Conservation (phyloP, 75 land plant species). For the Ceratopteris richardii region DNA sequence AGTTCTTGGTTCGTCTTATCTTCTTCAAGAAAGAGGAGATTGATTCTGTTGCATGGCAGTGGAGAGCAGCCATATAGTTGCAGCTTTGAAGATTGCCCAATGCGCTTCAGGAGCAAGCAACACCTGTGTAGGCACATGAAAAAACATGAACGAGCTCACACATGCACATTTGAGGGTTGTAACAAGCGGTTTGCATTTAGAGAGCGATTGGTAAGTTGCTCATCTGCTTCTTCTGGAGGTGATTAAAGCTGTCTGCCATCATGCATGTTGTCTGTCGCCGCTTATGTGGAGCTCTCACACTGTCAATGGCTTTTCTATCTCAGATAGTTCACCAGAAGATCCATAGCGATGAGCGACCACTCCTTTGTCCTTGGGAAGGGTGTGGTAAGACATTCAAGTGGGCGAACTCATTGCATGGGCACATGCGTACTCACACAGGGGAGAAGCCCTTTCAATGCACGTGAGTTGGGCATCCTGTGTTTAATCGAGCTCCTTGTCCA, state of each 20-base stretch:
- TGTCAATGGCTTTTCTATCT: neutral
- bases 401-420: conserved; percentile 30
- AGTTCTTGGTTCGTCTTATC: no score
- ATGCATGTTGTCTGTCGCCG: no score
- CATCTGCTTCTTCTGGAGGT: neutral
- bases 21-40: no score
- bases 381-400: conserved; percentile 36
- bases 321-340: conserved; percentile 30
- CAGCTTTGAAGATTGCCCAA: conserved; percentile 23
- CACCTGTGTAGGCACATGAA: conserved; percentile 27
- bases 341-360: conserved; percentile 26
- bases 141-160: conserved; percentile 26
- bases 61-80: conserved; percentile 29
- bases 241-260: neutral
- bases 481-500: no score
- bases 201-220: conserved; percentile 22
- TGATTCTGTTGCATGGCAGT: conserved; percentile 1
- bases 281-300: neutral
- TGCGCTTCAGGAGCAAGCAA: conserved; percentile 23
- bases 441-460: conserved; percentile 40
- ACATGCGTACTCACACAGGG: conserved; percentile 31
- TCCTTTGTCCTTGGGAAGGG: conserved; percentile 28
- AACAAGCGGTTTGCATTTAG: conserved; percentile 27
- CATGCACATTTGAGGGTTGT: conserved; percentile 29
- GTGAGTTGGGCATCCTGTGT: conserved; percentile 13